Base-by-base conservation (phyloP, 345 rosid species). In the Citrus trifoliata region DNA sequence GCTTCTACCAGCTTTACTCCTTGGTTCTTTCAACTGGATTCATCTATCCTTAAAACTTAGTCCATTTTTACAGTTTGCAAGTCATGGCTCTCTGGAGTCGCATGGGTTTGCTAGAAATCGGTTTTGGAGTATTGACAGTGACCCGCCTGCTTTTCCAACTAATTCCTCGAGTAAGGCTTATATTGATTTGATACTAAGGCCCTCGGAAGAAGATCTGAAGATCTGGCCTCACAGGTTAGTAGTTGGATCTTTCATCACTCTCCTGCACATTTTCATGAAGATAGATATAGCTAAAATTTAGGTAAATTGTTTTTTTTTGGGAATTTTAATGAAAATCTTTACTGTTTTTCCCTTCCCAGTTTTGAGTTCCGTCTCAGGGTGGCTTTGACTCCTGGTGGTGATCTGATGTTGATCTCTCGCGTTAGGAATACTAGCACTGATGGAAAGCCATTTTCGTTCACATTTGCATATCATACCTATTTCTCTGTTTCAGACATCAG, bases 101-200 rank as follows among this genome's bases (percentile, higher is more conserved):
- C 98, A 95, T 88, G 99, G 99, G 71, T 92, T 95, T 86, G 99
- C 95, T 69, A 91, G 99, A 85, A 95, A 91, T 82, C 92, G 92
- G 83, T 18, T 91, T 32, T 95, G 99, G 99, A 88, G 83, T 84
- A 76, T 95, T 73, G 99, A 93, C 46, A 66, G 73, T 80, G 91
- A 84, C 67, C 95, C 98, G 5, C 95, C 95, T 80, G 88, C 93
- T 75, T 83, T 93, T 75, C 93, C 97, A 35, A 65, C 87, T 59
- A 86, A 79, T 81, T 83, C 90, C 53, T 58, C 84, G 6, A 69
- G 77, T 73, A 87, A 76, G 84, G 85, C 93, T 76, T 88, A 78
- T 67, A 80, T 89, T 83, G 98, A 93, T 84, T 85, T 93, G 91
- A 86, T 95, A 80, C 91, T 92, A 42, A 93, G 76, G 85, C 92